These are phyloP conservation scores for Hirschioporus abietinus DNA, from an alignment of 768 basidiomycete genomes.

Conservation along the genomic window DNA sequence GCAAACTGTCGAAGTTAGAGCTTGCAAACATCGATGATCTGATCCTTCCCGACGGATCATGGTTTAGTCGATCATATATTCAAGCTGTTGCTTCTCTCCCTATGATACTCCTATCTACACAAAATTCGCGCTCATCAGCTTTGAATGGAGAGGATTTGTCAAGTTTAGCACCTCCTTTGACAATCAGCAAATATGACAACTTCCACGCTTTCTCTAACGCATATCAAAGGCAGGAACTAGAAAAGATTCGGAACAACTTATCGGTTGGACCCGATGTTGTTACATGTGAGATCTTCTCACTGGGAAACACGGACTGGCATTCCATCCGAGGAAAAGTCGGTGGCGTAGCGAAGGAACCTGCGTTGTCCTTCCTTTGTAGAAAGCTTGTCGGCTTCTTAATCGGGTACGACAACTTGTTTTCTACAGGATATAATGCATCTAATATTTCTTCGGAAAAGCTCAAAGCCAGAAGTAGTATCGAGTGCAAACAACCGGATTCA, in stretches of 20 bases:
- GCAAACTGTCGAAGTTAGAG: not conserved
- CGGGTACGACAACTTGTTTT: too few relatives aligned
- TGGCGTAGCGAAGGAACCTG: not conserved
- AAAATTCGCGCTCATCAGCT: not conserved
- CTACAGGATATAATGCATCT: not conserved
- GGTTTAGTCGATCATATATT: not conserved
- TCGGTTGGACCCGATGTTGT: not conserved
- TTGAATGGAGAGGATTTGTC: not conserved
- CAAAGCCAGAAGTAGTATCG: not conserved
- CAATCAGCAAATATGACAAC: not conserved
- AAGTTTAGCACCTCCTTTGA: not conserved
- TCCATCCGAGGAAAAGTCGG: not conserved
- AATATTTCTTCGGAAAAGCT: not conserved
- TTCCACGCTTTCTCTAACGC: not conserved
- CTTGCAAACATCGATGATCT: not conserved
- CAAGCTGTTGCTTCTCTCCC: not conserved
- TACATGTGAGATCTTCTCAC: not conserved
- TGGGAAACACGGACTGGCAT: not conserved
- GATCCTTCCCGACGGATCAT: not conserved
- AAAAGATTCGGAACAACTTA: not conserved
- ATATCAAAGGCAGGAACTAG: not conserved
- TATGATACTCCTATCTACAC: not conserved
- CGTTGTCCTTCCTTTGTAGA: not conserved
- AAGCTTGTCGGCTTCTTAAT: not conserved
- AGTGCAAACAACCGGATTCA: not conserved